Base-by-base conservation (phyloP, 1,284 basidiomycete species). In the Exobasidium rhododendri region DNA sequence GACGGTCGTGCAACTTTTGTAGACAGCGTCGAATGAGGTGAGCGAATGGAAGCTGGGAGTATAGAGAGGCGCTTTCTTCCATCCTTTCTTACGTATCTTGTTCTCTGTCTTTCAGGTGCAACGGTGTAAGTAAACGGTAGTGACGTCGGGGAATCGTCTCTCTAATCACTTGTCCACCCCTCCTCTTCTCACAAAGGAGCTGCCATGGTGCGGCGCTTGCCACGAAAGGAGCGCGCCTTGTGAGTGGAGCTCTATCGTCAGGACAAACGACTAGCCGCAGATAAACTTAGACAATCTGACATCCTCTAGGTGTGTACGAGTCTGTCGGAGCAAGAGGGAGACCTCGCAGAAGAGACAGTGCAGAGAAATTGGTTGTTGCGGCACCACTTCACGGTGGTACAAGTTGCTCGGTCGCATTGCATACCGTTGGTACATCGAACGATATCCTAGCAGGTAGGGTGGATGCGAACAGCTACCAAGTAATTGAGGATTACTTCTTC, bases 1-100 rank as follows among this genome's bases (percentile, higher is more conserved):
- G 47, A 50, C 47, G 47, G 20, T 50, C 47, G 14, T 50, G 47
- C 24, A 28, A 24, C 28, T 50, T 50, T 50, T 50, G 47, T 50
- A n/a, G 47, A 14, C 47, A 50, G 28, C 14, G 47, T 2, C 22
- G 26, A 28, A 50, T 50, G 47, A 20, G 47, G 26, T 26, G 47
- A 24, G n/a, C 24, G 13, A 26, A 26, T 4, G 47, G 35, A 40
- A 10, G 17, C 7, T 17, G 35, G 17, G 10, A 40, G 7, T 40
- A 40, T 10, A 40, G 17, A 40, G 17, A 10, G 35, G n/a, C n/a
- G n/a, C n/a, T n/a, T 10, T 10, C 35, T 10, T 17, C 35, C 35
- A 10, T 40, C 17, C 35, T 40, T 40, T 40, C 35, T 40, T 40
- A 10, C 35, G 7, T 40, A 10, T 17, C 35, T 40, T 40, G 17